Base-by-base conservation (phyloP, 108 stramenopile species). In the Craspedostauros australis region DNA sequence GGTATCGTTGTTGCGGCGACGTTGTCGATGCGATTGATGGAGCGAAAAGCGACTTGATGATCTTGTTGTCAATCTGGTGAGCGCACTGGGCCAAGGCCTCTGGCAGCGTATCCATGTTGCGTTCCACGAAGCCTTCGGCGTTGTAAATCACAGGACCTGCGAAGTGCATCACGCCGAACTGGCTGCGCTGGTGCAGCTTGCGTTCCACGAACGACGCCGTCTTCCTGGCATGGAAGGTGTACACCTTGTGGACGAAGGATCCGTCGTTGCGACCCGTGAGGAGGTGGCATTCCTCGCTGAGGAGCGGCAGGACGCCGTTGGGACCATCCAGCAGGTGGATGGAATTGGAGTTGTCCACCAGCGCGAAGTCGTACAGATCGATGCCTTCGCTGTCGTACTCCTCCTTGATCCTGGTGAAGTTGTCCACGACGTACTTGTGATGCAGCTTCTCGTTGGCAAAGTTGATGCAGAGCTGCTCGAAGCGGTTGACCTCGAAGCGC, bases 391-490 rank as follows among this genome's bases (percentile, higher is more conserved):
- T 57, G 46, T 75, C 79, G 64, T 96, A 97, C 60, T 95, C 86
- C 20, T 62, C 47, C 48, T 82, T 68, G 29, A 84, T 62, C 23
- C 65, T 57, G 25, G 53, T 60, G 46, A 90, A 82, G 53, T 81
- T 86, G 40, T 90, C 84, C 15, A 66, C 20, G 2, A 85, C 81
- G 41, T 83, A 99, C 59, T 94, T 94, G 60, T 96, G 82, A 54
- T 97, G 96, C 24, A 97, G 73, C 32, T 91, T 86, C 57, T 97
- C 96, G 54, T 97, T 97, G 18, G 89, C 83, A 54, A 88, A 95
- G 65, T 97, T 97, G 77, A 97, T 95, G 53, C 94, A 93, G 21
- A 97, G 72, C 60, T 97, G 96, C 59, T 97, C 94, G 54, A 95
- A 95, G 23, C 79, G 71, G 82, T 99, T 99, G 25, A 64, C 63